Evolutionary conservation across 805 yeast species (phyloP).

Genomic region (Barnettozyma pratensis): DNA sequence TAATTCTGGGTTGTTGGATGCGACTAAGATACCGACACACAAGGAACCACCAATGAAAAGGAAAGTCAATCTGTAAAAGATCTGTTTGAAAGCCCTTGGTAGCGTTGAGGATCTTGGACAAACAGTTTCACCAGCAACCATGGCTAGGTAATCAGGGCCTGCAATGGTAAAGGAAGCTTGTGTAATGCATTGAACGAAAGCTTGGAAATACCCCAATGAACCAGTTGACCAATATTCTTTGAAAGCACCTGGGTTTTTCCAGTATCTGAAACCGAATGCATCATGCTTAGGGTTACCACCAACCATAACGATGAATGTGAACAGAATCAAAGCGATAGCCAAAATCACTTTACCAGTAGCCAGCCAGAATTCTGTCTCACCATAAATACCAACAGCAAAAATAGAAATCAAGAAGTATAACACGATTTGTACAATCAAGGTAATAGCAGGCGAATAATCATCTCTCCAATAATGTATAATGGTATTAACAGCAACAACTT

Average conservation of each 20-base stretch:
- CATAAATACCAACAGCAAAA: conserved; percentile 70
- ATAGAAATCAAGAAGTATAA: conserved; percentile 60
- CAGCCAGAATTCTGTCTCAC: conserved; percentile 79
- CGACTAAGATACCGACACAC: conserved; percentile 72
- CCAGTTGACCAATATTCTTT: conserved; percentile 53
- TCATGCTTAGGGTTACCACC: conserved; percentile 81
- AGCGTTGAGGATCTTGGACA: conserved; percentile 60
- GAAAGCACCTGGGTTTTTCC: conserved; percentile 52
- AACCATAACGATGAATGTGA: conserved; percentile 76
- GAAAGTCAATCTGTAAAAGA: conserved; percentile 60
- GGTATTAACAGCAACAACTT: conserved; percentile 74
- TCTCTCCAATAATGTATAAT: conserved; percentile 79
- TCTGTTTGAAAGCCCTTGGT: conserved; percentile 76
- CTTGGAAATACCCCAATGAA: conserved; percentile 59
- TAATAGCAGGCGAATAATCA: conserved; percentile 67
- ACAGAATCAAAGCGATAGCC: conserved; percentile 69
- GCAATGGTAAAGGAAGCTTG: conserved; percentile 77
- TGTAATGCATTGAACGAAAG: conserved; percentile 62
- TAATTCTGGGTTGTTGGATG: conserved; percentile 60
- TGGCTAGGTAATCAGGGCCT: conserved; percentile 82
- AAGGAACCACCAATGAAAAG: conserved; percentile 72
- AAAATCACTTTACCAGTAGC: conserved; percentile 68
- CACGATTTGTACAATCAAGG: conserved; percentile 59
- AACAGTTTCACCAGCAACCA: conserved; percentile 79
- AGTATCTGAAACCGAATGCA: conserved; percentile 53